These are phyloP conservation scores for Wickerhamiella bombiphila DNA, from an alignment of 805 yeast species.

Conservation along the genomic window DNA sequence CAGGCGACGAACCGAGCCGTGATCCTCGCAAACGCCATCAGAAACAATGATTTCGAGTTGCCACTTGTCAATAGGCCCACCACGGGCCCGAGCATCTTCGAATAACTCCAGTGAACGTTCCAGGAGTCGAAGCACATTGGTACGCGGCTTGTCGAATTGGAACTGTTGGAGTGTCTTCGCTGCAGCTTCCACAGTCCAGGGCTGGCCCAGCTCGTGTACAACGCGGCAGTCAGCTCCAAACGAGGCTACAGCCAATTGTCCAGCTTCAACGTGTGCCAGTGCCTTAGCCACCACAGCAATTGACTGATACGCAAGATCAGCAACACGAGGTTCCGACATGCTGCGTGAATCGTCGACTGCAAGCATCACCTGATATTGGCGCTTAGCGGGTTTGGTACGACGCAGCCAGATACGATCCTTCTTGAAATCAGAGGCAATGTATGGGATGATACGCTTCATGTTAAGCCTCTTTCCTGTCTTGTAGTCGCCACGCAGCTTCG, in stretches of 20 bases:
- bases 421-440: constrained; percentile 92
- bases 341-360: constrained; percentile 96
- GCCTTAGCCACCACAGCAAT: constrained; percentile 90
- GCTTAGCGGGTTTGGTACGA: constrained; percentile 91
- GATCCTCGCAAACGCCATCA: constrained; percentile 97
- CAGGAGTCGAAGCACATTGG: constrained; percentile 68
- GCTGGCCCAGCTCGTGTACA: constrained; percentile 81
- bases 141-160: constrained; percentile 74
- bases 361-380: constrained; percentile 94
- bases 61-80: constrained; percentile 41
- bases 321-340: constrained; percentile 86
- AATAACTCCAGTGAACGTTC: constrained; percentile 59
- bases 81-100: constrained; percentile 38
- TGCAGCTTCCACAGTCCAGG: constrained; percentile 73
- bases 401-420: constrained; percentile 97
- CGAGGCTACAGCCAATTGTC: constrained; percentile 76
- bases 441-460: constrained; percentile 95
- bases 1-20: constrained; percentile 61
- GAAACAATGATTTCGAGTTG: constrained; percentile 83
- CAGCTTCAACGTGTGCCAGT: constrained; percentile 83
- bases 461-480: constrained; percentile 93
- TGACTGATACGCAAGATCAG: constrained; percentile 84
- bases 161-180: constrained; percentile 75
- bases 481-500: constrained; percentile 88
- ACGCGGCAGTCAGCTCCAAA: constrained; percentile 76